These are phyloP conservation scores for Marvania coccoides DNA, from an alignment of 139 green algal species.

Conservation along the genomic window DNA sequence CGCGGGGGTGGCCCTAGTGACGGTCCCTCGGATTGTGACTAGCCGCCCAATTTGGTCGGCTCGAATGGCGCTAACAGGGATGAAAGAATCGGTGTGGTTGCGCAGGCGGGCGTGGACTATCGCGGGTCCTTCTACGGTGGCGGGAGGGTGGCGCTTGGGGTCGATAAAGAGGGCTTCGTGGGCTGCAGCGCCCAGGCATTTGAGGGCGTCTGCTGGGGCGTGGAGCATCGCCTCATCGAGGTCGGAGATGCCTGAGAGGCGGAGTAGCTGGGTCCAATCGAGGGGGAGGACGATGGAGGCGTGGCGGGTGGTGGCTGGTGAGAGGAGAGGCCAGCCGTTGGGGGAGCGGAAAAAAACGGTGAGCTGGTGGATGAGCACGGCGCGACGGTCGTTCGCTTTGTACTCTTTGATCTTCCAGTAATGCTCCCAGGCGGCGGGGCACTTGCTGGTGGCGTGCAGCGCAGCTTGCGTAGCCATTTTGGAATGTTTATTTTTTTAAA, in stretches of 20 bases:
- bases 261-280: slow-evolving; percentile 27
- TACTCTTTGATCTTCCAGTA: slow-evolving; percentile 33
- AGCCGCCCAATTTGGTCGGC: slow-evolving; percentile 44
- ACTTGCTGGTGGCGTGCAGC: background rate
- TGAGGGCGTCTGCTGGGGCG: slow-evolving; percentile 45
- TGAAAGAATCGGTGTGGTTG: slow-evolving; percentile 33
- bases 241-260: slow-evolving; percentile 20
- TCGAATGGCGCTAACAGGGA: slow-evolving; percentile 30
- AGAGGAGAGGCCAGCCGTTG: slow-evolving; percentile 19
- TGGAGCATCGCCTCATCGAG: slow-evolving; percentile 43
- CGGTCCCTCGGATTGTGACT: slow-evolving; percentile 67
- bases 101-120: slow-evolving; percentile 37
- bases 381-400: slow-evolving; percentile 28
- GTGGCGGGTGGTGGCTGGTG: background rate
- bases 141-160: background rate
- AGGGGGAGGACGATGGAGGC: slow-evolving; percentile 8
- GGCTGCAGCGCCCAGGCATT: slow-evolving; percentile 42
- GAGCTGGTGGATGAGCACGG: slow-evolving; percentile 32
- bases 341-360: background rate
- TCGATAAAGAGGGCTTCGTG: slow-evolving; percentile 33
- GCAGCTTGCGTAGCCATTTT: too few relatives aligned
- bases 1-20: slow-evolving; percentile 58
- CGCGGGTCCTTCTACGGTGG: background rate
- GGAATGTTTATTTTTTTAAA: too few relatives aligned
- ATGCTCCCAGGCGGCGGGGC: slow-evolving; percentile 24